Evolutionary conservation across 768 basidiomycete genomes (phyloP).

Genomic region (Rhodosporidiobolus sp.): DNA sequence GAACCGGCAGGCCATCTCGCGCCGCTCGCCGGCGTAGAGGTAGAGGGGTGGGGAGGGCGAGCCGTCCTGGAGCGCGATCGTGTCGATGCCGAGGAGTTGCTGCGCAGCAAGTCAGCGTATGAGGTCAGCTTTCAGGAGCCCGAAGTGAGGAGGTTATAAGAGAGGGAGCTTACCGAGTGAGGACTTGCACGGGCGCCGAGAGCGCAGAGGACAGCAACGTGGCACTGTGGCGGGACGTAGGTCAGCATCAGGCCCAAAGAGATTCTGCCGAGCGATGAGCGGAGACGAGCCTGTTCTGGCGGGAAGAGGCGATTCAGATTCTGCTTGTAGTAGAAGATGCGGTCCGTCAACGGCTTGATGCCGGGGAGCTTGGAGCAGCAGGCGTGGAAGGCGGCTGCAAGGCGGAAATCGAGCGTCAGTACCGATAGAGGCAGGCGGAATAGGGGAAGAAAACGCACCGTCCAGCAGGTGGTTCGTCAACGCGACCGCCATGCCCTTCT

Average conservation of each 20-base stretch:
- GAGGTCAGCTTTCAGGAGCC: too few species aligned
- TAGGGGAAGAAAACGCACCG: background rate
- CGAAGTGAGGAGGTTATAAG: too few species aligned
- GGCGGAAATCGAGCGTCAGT: too few species aligned
- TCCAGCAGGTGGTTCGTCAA: conserved; percentile 25
- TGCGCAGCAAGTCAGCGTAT: background rate
- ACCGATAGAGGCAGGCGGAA: too few species aligned
- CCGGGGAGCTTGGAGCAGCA: conserved; percentile 32
- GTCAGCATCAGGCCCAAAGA: background rate
- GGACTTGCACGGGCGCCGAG: conserved; percentile 30
- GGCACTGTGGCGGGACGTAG: background rate
- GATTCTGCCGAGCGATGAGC: background rate
- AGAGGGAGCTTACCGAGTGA: conserved; percentile 13
- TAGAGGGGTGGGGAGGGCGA: conserved; percentile 26
- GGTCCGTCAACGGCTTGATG: conserved; percentile 20
- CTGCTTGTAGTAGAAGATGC: conserved; percentile 16
- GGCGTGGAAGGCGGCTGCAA: conserved; percentile 13
- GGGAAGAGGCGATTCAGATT: conserved; percentile 10
- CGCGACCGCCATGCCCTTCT: background rate
- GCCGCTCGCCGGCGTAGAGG: conserved; percentile 27
- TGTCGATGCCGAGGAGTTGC: conserved; percentile 23
- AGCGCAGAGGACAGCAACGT: conserved; percentile 31
- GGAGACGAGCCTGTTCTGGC: background rate
- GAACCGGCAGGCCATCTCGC: conserved; percentile 30
- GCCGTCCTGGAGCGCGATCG: conserved; percentile 4